Conservation (phyloP, 139 green algal genomes). For the Pycnococcus provasolii region DNA sequence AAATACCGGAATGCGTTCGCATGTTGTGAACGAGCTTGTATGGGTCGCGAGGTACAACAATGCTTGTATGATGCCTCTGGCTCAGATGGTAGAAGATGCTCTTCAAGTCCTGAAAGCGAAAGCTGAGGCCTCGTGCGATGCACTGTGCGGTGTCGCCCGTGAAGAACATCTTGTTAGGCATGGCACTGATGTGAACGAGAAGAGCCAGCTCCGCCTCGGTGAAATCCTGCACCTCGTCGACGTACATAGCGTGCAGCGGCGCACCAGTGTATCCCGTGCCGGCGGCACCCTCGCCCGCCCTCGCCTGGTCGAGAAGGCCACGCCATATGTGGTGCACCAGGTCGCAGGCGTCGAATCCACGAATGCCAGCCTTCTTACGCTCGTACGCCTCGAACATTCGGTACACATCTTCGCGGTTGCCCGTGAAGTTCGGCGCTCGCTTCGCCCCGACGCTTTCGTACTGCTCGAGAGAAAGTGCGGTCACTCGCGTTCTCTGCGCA, state of each 20-base stretch:
- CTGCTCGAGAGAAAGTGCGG: slow-evolving; percentile 32
- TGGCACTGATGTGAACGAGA: slow-evolving; percentile 49
- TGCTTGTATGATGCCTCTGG: neutral
- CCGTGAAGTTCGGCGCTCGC: slow-evolving; percentile 56
- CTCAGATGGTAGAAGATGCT: neutral
- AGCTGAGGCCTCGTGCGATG: slow-evolving; percentile 63
- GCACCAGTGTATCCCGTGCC: slow-evolving; percentile 41
- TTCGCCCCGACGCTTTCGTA: slow-evolving; percentile 50
- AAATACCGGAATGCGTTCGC: slow-evolving; percentile 46
- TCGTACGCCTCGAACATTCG: slow-evolving; percentile 48
- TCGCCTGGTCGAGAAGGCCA: slow-evolving; percentile 30
- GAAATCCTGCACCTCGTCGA: slow-evolving; percentile 78
- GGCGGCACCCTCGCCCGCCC: slow-evolving; percentile 4
- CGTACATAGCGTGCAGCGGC: slow-evolving; percentile 51
- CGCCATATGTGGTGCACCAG: slow-evolving; percentile 38
- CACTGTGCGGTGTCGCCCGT: slow-evolving; percentile 68
- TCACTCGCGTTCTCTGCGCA: slow-evolving; percentile 13
- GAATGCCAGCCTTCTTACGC: slow-evolving; percentile 26
- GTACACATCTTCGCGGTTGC: slow-evolving; percentile 48
- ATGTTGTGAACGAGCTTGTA: slow-evolving; percentile 35
- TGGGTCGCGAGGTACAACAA: neutral
- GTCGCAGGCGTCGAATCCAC: slow-evolving; percentile 46
- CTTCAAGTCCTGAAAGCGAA: slow-evolving; percentile 45
- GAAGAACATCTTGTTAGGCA: slow-evolving; percentile 58
- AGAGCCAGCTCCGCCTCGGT: slow-evolving; percentile 53